These are phyloP conservation scores for Solanum medicagineum DNA, from an alignment of 257 asterid genomes.

Conservation along the genomic window DNA sequence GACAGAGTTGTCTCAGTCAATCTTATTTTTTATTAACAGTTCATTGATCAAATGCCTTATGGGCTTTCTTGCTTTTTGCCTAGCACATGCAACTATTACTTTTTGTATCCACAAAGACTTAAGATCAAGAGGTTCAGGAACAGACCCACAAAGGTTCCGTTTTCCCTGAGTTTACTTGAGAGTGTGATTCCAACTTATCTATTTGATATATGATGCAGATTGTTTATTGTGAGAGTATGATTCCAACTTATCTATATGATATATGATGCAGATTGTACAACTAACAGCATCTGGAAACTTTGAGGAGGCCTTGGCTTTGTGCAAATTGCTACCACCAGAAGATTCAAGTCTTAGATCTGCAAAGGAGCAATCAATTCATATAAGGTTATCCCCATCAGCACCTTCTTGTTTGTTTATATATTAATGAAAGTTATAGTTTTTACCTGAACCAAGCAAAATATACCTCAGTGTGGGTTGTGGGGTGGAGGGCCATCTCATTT, in stretches of 20 bases:
- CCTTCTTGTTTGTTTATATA: not conserved
- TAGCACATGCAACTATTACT: not conserved
- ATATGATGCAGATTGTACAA: constrained; percentile 74
- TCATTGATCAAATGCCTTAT: not conserved
- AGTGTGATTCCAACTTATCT: constrained; percentile 1
- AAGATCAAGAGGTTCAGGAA: not conserved
- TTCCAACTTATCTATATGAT: constrained; percentile 9
- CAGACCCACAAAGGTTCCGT: not conserved
- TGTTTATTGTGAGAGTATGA: constrained; percentile 9
- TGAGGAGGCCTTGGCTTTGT: constrained; percentile 96
- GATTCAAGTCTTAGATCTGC: constrained; percentile 93
- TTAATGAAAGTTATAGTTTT: not conserved
- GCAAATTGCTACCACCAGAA: constrained; percentile 95
- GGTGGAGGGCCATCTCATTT: not conserved
- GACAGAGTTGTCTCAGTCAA: not conserved
- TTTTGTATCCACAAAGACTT: not conserved
- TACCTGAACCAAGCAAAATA: not conserved
- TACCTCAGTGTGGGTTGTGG: not conserved
- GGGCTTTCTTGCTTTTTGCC: not conserved
- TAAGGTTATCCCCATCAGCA: constrained; percentile 34
- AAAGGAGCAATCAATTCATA: constrained; percentile 96
- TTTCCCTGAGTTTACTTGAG: not conserved
- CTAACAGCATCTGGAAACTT: constrained; percentile 95
- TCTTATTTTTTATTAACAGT: not conserved
- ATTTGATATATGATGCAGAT: constrained; percentile 45